Evolutionary conservation across 768 basidiomycete species (phyloP).

Genomic region (Panaeolus papilionaceus): DNA sequence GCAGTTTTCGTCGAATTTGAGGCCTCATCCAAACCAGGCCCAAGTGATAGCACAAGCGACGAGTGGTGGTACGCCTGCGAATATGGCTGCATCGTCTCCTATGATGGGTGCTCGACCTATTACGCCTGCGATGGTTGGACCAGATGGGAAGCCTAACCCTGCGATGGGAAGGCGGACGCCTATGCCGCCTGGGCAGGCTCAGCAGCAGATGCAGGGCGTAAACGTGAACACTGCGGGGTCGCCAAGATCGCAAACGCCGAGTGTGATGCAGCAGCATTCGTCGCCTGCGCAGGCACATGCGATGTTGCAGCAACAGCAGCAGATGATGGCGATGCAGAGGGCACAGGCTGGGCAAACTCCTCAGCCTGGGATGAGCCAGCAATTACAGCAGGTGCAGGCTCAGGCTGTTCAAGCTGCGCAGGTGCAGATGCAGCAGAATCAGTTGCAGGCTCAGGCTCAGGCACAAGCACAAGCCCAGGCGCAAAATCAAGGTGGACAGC

Average conservation of each 20-base stretch:
- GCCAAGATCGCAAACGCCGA: neutral
- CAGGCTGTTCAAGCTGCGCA: conserved; percentile 27
- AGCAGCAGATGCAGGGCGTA: conserved; percentile 21
- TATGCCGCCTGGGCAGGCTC: conserved; percentile 21
- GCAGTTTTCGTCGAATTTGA: conserved; percentile 14
- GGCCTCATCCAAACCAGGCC: conserved; percentile 27
- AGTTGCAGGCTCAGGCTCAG: conserved; percentile 21
- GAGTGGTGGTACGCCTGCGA: conserved; percentile 25
- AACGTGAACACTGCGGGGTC: neutral
- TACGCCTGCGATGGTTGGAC: conserved; percentile 24
- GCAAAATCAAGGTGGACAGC: conserved; percentile 20
- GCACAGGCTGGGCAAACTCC: neutral
- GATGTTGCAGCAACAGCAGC: conserved; percentile 18
- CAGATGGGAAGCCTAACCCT: conserved; percentile 25
- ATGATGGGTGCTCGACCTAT: conserved; percentile 25
- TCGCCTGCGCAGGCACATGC: conserved; percentile 14
- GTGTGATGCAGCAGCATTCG: conserved; percentile 14
- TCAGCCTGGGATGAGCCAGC: conserved; percentile 33
- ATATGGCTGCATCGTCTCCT: conserved; percentile 27
- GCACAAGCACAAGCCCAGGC: conserved; percentile 25
- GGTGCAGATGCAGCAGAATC: conserved; percentile 21
- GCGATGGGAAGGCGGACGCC: conserved; percentile 14
- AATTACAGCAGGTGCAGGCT: conserved; percentile 31
- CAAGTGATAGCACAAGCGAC: conserved; percentile 30
- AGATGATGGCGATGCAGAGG: conserved; percentile 14